Evolutionary conservation across 192 early-diverging fungal genomes (phyloP).

Genomic region (Entophlyctis luteolus): DNA sequence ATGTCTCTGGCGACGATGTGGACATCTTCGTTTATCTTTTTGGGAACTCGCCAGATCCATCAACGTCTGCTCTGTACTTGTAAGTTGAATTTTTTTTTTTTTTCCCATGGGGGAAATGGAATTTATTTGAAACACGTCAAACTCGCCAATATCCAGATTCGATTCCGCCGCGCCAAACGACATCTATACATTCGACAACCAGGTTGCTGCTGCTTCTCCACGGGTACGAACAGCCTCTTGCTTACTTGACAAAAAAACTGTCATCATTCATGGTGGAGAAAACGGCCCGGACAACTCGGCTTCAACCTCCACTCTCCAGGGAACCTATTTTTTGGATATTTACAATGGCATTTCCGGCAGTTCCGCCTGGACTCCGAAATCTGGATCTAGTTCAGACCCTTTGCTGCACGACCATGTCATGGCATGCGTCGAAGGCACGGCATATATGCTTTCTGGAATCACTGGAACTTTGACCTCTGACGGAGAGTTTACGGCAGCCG

Average conservation of each 20-base stretch:
- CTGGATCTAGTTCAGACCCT: neutral
- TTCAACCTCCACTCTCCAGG: neutral
- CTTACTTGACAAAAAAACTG: neutral
- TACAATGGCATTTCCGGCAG: neutral
- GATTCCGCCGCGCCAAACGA: neutral
- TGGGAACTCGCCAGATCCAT: neutral
- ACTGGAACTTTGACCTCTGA: neutral
- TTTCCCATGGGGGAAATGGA: neutral
- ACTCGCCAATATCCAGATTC: neutral
- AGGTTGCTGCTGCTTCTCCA: neutral
- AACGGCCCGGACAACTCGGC: neutral
- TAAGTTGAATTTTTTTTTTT: neutral
- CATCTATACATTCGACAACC: slow-evolving; percentile 2
- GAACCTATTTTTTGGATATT: slow-evolving; percentile 5
- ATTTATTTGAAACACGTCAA: neutral
- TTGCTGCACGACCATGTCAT: slow-evolving; percentile 10
- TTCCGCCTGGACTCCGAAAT: neutral
- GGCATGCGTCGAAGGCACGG: slow-evolving; percentile 3
- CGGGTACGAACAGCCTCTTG: slow-evolving; percentile 8
- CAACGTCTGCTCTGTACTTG: slow-evolving; percentile 1
- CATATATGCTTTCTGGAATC: slow-evolving; percentile 9
- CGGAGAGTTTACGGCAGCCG: neutral
- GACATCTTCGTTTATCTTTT: slow-evolving; percentile 8
- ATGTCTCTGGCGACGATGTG: neutral
- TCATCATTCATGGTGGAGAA: slow-evolving; percentile 15